Conservation (phyloP, 2,329 filamentous ascomycete genomes). For the Colletotrichum abscissum region DNA sequence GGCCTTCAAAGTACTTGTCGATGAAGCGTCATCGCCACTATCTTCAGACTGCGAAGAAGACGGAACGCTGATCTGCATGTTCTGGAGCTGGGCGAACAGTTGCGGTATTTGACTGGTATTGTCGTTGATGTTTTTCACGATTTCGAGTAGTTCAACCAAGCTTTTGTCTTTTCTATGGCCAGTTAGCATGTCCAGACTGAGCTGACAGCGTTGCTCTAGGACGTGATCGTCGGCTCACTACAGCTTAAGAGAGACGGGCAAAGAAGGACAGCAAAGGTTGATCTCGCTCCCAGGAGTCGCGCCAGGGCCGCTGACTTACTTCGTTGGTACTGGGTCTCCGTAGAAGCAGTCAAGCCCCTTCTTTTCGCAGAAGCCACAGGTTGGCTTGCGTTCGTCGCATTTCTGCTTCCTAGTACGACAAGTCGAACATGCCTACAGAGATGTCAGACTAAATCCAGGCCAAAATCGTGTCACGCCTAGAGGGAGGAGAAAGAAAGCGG, state of each 20-base stretch:
- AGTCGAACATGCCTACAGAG: slow-evolving; percentile 64
- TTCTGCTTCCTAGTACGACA: slow-evolving; percentile 71
- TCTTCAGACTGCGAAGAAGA: not conserved
- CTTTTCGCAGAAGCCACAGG: slow-evolving; percentile 66
- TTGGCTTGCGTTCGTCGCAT: slow-evolving; percentile 72
- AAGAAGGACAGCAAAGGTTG: not conserved
- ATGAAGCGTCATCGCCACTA: slow-evolving; percentile 26
- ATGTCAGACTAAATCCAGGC: not conserved
- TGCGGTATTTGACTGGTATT: slow-evolving; percentile 28
- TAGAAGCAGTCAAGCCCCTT: slow-evolving; percentile 61
- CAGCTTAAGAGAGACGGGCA: not conserved
- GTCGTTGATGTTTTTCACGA: slow-evolving; percentile 66
- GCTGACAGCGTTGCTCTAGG: slow-evolving; percentile 8
- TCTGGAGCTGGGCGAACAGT: slow-evolving; percentile 1
- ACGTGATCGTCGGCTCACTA: slow-evolving; percentile 13
- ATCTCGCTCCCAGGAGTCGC: not conserved
- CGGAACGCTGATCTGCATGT: not conserved
- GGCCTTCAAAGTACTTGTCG: slow-evolving; percentile 36
- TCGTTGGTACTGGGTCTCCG: slow-evolving; percentile 70
- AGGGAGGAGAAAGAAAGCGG: no score
- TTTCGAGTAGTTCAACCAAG: slow-evolving; percentile 69
- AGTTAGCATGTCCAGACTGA: not conserved
- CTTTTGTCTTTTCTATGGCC: slow-evolving; percentile 69
- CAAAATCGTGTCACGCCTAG: not conserved
- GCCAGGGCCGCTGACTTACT: slow-evolving; percentile 56